Evolutionary conservation across 331 rosid genomes (phyloP), one percentile per base, ranked within the genome.

Genomic region (Pyrus hybrid): DNA sequence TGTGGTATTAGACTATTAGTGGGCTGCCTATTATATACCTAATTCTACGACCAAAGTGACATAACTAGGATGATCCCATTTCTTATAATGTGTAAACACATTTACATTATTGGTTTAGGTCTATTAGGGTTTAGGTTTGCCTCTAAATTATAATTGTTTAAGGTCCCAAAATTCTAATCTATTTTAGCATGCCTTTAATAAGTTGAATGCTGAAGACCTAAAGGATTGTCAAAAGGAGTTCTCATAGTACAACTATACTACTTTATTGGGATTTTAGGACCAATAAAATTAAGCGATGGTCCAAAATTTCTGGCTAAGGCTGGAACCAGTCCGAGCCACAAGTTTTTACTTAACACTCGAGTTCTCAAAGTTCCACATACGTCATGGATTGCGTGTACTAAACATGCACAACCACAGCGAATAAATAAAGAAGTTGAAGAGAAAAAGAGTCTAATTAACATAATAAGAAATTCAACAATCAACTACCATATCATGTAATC

Each of bases 1-100:
- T 65, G 2, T 21, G 13, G 10, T 17, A 3, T 51, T 51, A 6
- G 56, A 49, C 8, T 7, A 7, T 17, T 51, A 3, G 77, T 71
- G 69, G 60, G 74, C 64, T 75, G 64, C 73, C 32, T 13, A 26
- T 26, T 23, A 1, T 61, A 10, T 6, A 26, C 32, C 80, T 53
- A 76, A 74, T 77, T 58, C 21, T 72, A 76, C 71, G 29, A 64
- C 47, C 79, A 81, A 21, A 66, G 61, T 58, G 81, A 77, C 81
- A 32, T 58, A 62, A 23, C 67, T 5, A 49, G 47, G 5, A 17
- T 22, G 16, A 22, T 58, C 63, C 63, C 63, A 11, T n/a, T 22
- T 58, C 29, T 58, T 58, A 58, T 4, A 51, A 17, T 51, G 21
- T 51, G 3, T 6, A 51, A 51, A 51, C 57, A 51, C 57, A 1